Percentiles rank a stretch among this genome's conserved stretches.
Evolutionary conservation across 176 grass and related monocot species (phyloP).

Genomic region (Themeda triandra): DNA sequence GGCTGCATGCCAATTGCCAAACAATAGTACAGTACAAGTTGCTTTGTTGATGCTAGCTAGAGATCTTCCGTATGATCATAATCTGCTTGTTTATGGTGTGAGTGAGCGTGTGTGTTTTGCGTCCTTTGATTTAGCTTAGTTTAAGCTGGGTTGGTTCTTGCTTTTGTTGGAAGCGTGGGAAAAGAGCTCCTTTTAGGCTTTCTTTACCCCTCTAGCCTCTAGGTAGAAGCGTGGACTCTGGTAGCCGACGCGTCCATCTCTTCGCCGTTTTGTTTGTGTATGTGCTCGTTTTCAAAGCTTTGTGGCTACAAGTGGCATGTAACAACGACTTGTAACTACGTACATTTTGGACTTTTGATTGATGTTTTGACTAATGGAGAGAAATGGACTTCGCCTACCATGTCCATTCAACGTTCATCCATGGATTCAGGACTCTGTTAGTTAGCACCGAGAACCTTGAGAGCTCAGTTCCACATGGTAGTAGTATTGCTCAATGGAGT

Average conservation of each 20-base stretch:
- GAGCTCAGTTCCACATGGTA: too few relatives aligned
- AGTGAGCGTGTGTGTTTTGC: background rate
- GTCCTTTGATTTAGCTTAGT: background rate
- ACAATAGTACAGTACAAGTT: too few relatives aligned
- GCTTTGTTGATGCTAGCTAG: background rate
- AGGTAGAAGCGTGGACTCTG: slow-evolving; percentile 28
- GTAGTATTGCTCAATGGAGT: too few relatives aligned
- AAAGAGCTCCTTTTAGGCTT: slow-evolving; percentile 47
- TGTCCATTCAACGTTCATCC: background rate
- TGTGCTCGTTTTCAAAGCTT: background rate
- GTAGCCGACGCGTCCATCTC: background rate
- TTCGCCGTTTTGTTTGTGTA: background rate
- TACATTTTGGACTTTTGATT: slow-evolving; percentile 27
- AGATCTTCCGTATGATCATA: background rate
- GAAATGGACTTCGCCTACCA: background rate
- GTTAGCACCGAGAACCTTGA: too few relatives aligned
- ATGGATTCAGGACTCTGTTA: background rate
- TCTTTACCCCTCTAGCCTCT: slow-evolving; percentile 3
- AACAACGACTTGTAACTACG: slow-evolving; percentile 5
- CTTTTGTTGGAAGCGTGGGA: slow-evolving; percentile 23
- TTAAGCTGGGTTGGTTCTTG: background rate
- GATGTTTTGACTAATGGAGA: background rate
- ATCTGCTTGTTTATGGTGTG: background rate
- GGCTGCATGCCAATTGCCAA: too few relatives aligned
- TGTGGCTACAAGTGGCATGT: slow-evolving; percentile 9